Evolutionary conservation across 73 alveolate genomes (phyloP).

Genomic region (Tetrahymena malaccensis): DNA sequence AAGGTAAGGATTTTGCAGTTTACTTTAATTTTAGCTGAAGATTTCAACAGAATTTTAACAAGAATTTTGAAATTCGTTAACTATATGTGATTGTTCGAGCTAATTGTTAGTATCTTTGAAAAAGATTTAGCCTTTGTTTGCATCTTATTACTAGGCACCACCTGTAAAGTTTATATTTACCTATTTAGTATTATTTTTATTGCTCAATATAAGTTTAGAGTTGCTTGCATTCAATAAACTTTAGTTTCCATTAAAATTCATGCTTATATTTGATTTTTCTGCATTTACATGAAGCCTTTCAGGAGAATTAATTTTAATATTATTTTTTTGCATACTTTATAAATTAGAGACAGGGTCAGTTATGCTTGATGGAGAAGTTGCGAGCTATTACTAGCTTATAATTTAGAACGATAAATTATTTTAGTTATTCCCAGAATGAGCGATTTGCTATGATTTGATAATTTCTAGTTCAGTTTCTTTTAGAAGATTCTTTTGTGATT

Average conservation of each 20-base stretch:
- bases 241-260: not conserved
- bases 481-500: not conserved
- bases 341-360: not conserved
- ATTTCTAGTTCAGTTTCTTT: not conserved
- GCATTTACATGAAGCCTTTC: not conserved
- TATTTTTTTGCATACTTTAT: not conserved
- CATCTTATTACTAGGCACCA: not conserved
- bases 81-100: not conserved
- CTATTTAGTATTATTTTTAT: not conserved
- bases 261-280: not conserved
- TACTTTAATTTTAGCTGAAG: not conserved
- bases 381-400: not conserved
- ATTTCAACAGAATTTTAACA: not conserved
- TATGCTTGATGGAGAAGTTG: not conserved
- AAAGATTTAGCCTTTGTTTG: not conserved
- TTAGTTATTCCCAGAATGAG: not conserved
- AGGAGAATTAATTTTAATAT: not conserved
- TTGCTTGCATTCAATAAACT: not conserved
- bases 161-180: not conserved
- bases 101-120: not conserved
- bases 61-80: not conserved
- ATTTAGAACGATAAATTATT: not conserved
- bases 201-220: not conserved
- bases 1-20: not conserved
- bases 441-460: not conserved